phyloP scores from a whole-genome alignment of 345 rosid genomes.

The Aegle marmelos region DNA sequence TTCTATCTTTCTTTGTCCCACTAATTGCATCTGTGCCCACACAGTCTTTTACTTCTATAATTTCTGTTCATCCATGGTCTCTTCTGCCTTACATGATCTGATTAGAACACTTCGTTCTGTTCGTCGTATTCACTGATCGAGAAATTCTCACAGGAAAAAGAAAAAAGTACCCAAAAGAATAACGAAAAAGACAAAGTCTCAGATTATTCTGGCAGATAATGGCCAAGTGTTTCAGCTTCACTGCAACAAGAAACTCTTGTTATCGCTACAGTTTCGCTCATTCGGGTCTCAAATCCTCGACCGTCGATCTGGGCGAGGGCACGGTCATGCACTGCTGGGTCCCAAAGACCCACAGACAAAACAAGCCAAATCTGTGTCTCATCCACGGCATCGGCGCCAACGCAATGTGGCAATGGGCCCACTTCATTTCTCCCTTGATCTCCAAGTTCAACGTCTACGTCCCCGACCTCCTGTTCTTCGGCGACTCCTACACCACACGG shows the following conservation, averaged over 20 bases:
- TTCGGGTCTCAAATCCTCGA: slow-evolving; percentile 69
- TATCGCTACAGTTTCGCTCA: slow-evolving; percentile 61
- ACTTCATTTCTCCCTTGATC: slow-evolving; percentile 47
- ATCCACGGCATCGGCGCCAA: slow-evolving; percentile 94
- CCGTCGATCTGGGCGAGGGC: slow-evolving; percentile 78
- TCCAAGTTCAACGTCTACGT: slow-evolving; percentile 77
- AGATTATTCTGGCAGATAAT: slow-evolving; percentile 15
- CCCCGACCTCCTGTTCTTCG: slow-evolving; percentile 90
- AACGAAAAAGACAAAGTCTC: too few relatives aligned
- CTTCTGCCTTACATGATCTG: too few relatives aligned
- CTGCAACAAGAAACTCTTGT: slow-evolving; percentile 54
- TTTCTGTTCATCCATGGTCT: too few relatives aligned
- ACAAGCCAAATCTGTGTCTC: slow-evolving; percentile 57
- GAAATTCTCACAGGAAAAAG: too few relatives aligned
- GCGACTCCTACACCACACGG: slow-evolving; percentile 74
- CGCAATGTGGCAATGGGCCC: slow-evolving; percentile 93
- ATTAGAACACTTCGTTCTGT: too few relatives aligned
- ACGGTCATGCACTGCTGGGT: slow-evolving; percentile 85
- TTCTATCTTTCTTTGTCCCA: too few relatives aligned
- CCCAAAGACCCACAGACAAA: slow-evolving; percentile 42
- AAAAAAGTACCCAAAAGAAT: too few relatives aligned
- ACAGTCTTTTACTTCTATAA: too few relatives aligned
- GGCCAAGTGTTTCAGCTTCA: slow-evolving; percentile 65
- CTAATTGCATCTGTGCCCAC: too few relatives aligned
- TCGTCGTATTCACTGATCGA: too few relatives aligned